Conservation (phyloP, 768 basidiomycete genomes). For the Lentinus brumalis region DNA sequence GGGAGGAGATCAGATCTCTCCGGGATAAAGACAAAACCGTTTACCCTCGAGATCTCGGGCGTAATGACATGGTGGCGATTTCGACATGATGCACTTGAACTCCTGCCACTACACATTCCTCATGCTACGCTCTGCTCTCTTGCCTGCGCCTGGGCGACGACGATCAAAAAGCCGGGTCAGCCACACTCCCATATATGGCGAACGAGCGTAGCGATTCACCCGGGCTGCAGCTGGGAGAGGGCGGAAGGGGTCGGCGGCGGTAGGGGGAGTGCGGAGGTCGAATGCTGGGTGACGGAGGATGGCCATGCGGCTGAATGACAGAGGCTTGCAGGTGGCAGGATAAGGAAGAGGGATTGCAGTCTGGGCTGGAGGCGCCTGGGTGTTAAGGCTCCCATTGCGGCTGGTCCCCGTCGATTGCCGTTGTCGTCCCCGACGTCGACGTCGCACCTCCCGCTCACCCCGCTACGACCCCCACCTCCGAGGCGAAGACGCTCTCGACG, state of each 20-base stretch:
- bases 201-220: constrained; percentile 3
- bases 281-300: constrained; percentile 4
- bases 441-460: background rate
- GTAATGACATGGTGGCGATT: too few relatives aligned
- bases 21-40: too few relatives aligned
- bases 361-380: constrained; percentile 12
- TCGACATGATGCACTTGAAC: too few relatives aligned
- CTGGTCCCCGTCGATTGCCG: constrained; percentile 10
- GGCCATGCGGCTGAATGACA: constrained; percentile 14
- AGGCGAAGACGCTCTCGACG: background rate
- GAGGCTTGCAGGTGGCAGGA: constrained; percentile 13
- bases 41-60: too few relatives aligned
- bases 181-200: background rate
- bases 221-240: background rate
- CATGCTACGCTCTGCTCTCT: too few relatives aligned
- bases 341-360: constrained; percentile 4
- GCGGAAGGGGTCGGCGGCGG: background rate
- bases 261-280: background rate
- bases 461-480: background rate
- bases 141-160: too few relatives aligned
- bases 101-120: too few relatives aligned
- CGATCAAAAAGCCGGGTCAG: background rate
- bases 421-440: constrained; percentile 11
- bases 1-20: too few relatives aligned
- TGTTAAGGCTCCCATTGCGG: constrained; percentile 10